Evolutionary conservation across 768 basidiomycete species (phyloP), one percentile per base, ranked within the genome.

Genomic region (Myochromella boudieri): DNA sequence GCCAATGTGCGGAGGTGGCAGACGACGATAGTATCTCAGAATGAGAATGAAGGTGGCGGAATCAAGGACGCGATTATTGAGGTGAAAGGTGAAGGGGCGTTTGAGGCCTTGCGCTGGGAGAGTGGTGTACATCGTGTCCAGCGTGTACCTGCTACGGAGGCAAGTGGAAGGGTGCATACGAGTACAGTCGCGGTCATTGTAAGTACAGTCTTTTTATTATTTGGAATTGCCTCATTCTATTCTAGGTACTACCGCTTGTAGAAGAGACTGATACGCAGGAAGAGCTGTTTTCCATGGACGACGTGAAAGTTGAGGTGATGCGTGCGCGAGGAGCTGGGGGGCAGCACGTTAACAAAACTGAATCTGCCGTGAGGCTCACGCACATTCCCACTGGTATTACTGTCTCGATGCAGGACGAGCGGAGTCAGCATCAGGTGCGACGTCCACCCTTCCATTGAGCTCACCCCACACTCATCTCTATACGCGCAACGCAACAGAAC

Each of bases 301-400:
- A 99, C 40, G 81, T 98, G 24, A 87, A 80, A 55, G 61, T 93
- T 3, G 95, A 98, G 63, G 92, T 97, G 37, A 97, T 97, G 94
- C 84, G 97, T 20, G 81, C 97, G 0, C 75, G 92, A n/a, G 97
- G 97, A 20, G 95, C 97, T 6, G 97, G 97, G 36, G 95, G 97
- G 12, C 95, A 97, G 87, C 95, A 98, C 67, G 97, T 98, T 59
- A 99, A 99, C 70, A 91, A 87, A 76, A 98, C 97, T 0, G 97
- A 99, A 67, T 97, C 95, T 2, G 95, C 97, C 2, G 94, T 99
- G 17, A 85, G 97, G 1, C 66, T 98, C 36, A 95, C 93, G 0
- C 97, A 99, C 58, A 68, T 88, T 11, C 95, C 97, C 1, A 89
- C 92, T 3, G 94, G 95, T 0, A 85, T 98, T 44, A 88, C 87